Base-by-base conservation (phyloP, 2,329 filamentous ascomycete species). In the Fusarium subglutinans region DNA sequence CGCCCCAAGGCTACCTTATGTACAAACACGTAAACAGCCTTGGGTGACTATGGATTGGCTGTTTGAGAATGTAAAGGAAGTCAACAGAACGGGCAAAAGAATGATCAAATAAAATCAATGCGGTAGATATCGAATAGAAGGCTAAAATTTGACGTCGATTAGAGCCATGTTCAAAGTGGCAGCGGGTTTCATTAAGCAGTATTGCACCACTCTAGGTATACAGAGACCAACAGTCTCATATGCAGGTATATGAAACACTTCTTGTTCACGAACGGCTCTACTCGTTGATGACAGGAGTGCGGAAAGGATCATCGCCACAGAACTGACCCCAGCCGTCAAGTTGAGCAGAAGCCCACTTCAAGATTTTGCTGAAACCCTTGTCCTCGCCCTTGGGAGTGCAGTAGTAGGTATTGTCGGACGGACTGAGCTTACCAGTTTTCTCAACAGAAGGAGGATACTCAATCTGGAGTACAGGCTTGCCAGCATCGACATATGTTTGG, bases 311-410 rank as follows among this genome's bases (percentile, higher is more conserved):
- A 35, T 68, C 69, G 11, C 66, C 72, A 55, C 80, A 81, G 65
- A 80, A 81, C 69, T 81, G 76, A 18, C 78, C 77, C 80, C 80
- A 81, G 4, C 80, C 79, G 50, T 81, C 80, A 40, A 81, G 73
- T 69, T 76, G 78, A 63, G 73, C 77, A 54, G 77, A 79, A 56
- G 78, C 78, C 70, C 79, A 78, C 78, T 81, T 81, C 48, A 81
- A 63, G n/a, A 81, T 63, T 70, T 79, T 79, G 69, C 79, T 81
- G 71, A 80, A 81, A 18, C 72, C 76, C 58, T 77, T 69, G 55
- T 81, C 80, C 50, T 79, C 78, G 2, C 69, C 63, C 35, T 76
- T 60, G 13, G 66, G 40, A 10, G 60, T 55, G 47, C 79, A 81
- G 71, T 79, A 81, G 63, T 74, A 78, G 24, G 64, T 54, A 26